A percentile compares a stretch with the other conserved stretches of the same genome.
phyloP scores from a whole-genome alignment of 495 filamentous ascomycete genomes.

The Xanthoparmelia taractica region DNA sequence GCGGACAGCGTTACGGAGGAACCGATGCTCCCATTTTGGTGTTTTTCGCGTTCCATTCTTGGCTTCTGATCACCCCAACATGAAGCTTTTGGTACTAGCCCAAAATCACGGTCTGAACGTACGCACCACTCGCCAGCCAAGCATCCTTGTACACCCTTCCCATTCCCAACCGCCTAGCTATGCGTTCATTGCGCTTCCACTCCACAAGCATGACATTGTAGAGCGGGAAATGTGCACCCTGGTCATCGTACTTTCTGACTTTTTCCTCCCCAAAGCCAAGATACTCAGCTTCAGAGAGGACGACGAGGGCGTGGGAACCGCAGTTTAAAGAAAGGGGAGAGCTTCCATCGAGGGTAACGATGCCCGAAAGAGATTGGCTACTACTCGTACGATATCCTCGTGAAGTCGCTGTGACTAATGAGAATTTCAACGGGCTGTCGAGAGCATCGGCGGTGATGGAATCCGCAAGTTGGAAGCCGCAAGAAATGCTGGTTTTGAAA shows the following conservation, averaged over 20 bases:
- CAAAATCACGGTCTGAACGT: not conserved
- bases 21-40: too few relatives aligned
- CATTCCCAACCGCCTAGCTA: not conserved
- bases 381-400: not conserved
- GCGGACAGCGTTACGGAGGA: too few relatives aligned
- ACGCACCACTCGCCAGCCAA: not conserved
- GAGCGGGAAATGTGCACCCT: not conserved
- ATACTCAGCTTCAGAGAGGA: slow-evolving; percentile 12
- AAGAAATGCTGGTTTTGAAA: not conserved
- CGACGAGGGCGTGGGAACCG: not conserved
- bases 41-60: too few relatives aligned
- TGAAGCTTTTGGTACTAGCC: not conserved
- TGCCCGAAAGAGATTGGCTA: not conserved
- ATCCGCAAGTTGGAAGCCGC: not conserved
- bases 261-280: not conserved
- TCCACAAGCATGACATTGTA: slow-evolving; percentile 7
- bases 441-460: not conserved
- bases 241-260: not conserved
- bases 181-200: not conserved
- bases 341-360: not conserved
- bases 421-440: not conserved
- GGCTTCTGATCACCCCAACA: too few relatives aligned
- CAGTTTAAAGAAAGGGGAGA: not conserved
- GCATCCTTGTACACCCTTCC: not conserved
- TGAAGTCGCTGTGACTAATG: not conserved